Base-by-base conservation (phyloP, 108 stramenopile species). In the Discostella pseudostelligera region DNA sequence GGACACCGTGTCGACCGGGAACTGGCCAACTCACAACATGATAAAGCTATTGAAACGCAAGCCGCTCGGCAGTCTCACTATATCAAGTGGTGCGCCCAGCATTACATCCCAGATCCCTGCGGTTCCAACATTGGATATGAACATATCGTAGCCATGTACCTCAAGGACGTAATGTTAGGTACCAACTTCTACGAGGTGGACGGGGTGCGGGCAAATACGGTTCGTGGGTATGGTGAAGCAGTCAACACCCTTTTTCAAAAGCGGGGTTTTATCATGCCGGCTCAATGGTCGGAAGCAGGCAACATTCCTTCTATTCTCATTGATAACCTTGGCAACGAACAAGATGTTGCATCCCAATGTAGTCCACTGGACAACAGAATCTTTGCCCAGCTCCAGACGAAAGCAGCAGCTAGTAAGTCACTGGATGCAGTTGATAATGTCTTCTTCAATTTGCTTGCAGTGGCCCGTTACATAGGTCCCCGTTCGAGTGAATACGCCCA, bases 1-100 rank as follows among this genome's bases (percentile, higher is more conserved):
- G 66, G 51, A 43, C 16, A 39, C 25, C 55, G 42, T 67, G 35
- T 36, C 45, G 45, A 56, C 21, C 17, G 14, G 12, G 66, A 57
- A 29, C 0, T 67, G 40, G 32, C 63, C 63, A 6, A 32, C 5
- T 67, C 54, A 39, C 24, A 39, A 20, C 35, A 16, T 40, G 22
- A 37, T 51, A 35, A 21, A 11, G 48, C 48, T 3, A 28, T 47
- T 14, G 32, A 28, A 5, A 51, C 44, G 16, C 20, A 10, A 8
- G 10, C 13, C 13, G 24, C 61, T 62, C 37, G 29, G 62, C 49
- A 64, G 13, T 32, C 48, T 64, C 19, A 40, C 46, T 69, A 9
- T 6, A 39, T 40, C 13, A 59, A 59, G 0, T 62, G 12, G 32
- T 17, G 29, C 53, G 14, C 19, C 20, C 10, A 39, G 0, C 16